Conservation (phyloP, 2,329 filamentous ascomycete species). For the Aspergillus ustus region DNA sequence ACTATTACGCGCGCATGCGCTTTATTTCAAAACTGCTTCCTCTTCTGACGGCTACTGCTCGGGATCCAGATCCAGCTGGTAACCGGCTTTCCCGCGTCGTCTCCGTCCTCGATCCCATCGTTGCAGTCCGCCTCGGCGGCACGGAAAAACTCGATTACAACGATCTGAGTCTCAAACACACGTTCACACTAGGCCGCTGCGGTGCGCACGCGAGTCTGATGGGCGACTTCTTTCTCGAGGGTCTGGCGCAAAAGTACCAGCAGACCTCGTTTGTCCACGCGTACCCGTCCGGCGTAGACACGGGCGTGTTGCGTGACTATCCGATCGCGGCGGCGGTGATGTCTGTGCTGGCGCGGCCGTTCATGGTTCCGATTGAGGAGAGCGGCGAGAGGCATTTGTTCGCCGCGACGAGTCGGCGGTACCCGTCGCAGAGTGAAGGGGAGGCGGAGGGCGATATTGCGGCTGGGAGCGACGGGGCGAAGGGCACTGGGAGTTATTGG, state of each 20-base stretch:
- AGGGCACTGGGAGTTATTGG: constrained; percentile 25
- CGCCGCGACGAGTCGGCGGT: constrained; percentile 35
- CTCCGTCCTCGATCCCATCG: constrained; percentile 41
- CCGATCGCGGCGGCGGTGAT: constrained; percentile 34
- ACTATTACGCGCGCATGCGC: constrained; percentile 53
- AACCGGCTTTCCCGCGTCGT: constrained; percentile 44
- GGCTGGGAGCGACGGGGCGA: constrained; percentile 19
- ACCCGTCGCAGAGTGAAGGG: constrained; percentile 20
- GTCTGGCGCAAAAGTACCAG: constrained; percentile 36
- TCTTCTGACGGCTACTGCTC: constrained; percentile 31
- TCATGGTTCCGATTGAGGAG: constrained; percentile 9
- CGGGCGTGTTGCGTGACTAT: constrained; percentile 42
- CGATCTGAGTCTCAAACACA: constrained; percentile 41
- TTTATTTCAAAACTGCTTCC: constrained; percentile 50
- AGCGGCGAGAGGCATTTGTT: constrained; percentile 16
- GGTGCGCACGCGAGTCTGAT: constrained; percentile 46
- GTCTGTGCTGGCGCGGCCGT: constrained; percentile 1
- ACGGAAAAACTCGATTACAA: constrained; percentile 43
- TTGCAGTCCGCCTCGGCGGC: constrained; percentile 32
- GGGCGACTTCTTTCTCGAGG: constrained; percentile 39
- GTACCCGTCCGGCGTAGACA: constrained; percentile 46
- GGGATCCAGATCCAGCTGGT: background rate
- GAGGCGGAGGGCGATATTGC: constrained; percentile 16
- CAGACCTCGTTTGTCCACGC: constrained; percentile 46
- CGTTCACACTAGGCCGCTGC: constrained; percentile 20